phyloP scores from a whole-genome alignment of 805 yeast species.

The Hemisphaericaspora nanyangensis region DNA sequence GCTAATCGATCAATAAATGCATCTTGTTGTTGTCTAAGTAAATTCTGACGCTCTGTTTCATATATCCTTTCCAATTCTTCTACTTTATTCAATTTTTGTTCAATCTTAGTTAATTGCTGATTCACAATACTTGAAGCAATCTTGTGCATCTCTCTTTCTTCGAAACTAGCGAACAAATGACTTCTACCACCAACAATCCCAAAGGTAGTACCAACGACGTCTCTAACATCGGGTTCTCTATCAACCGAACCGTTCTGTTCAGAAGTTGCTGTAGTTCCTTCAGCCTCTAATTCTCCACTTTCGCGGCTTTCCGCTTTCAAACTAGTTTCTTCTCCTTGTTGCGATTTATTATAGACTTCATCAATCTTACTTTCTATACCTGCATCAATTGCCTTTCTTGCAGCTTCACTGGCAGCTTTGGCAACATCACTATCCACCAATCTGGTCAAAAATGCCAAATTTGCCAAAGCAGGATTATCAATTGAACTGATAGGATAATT shows the following conservation, averaged over 20 bases:
- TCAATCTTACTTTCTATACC: constrained; percentile 37
- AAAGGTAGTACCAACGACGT: constrained; percentile 65
- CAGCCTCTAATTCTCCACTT: constrained; percentile 1
- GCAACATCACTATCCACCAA: constrained; percentile 85
- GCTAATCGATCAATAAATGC: constrained; percentile 61
- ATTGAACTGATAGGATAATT: constrained; percentile 79
- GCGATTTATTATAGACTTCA: constrained; percentile 21
- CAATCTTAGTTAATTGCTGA: constrained; percentile 59
- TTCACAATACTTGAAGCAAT: constrained; percentile 55
- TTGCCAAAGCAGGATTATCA: constrained; percentile 92
- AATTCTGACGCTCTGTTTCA: constrained; percentile 58
- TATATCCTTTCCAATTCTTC: constrained; percentile 60
- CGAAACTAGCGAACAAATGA: constrained; percentile 73
- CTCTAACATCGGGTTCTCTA: constrained; percentile 26
- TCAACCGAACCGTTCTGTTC: constrained; percentile 10
- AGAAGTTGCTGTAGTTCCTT: constrained; percentile 2
- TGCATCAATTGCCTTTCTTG: constrained; percentile 48
- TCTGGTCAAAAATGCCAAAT: constrained; percentile 82
- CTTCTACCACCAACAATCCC: constrained; percentile 77
- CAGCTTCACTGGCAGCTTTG: constrained; percentile 70
- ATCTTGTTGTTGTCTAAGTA: constrained; percentile 64
- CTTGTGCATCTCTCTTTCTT: constrained; percentile 72
- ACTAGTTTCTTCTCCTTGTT: constrained; percentile 9
- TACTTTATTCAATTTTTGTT: constrained; percentile 57
- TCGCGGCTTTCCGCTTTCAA: constrained; percentile 5